Evolutionary conservation across 768 basidiomycete species (phyloP).

Genomic region (Termitomyces bulborhizus): DNA sequence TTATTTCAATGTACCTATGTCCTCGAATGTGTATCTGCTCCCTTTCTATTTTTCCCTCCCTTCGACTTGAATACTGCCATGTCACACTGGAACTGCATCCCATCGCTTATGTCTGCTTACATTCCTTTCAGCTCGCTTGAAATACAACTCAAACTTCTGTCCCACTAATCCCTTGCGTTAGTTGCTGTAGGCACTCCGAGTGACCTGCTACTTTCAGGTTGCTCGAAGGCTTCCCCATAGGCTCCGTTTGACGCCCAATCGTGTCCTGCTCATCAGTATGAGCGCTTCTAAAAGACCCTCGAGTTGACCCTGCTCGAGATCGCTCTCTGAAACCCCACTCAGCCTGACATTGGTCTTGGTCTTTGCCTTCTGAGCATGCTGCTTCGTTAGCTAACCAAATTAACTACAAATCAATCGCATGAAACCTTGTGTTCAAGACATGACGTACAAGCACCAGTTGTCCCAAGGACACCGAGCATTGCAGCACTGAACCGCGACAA

Average conservation of each 20-base stretch:
- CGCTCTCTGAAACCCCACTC: slow-evolving; percentile 1
- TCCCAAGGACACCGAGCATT: slow-evolving; percentile 52
- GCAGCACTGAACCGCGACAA: slow-evolving; percentile 5
- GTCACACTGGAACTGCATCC: no score
- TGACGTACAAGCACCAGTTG: slow-evolving; percentile 61
- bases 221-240: neutral
- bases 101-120: no score
- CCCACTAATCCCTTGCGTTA: no score
- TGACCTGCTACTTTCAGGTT: neutral
- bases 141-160: no score
- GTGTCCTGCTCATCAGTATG: neutral
- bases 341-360: slow-evolving; percentile 4
- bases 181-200: no score
- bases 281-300: slow-evolving; percentile 4
- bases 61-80: no score
- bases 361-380: neutral
- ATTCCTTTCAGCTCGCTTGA: no score
- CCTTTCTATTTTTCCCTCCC: no score
- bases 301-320: slow-evolving; percentile 8
- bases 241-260: no score
- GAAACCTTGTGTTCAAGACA: neutral
- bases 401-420: neutral
- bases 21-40: no score
- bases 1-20: no score
- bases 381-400: slow-evolving; percentile 6